A percentile compares a stretch with the other conserved stretches of the same genome.
Conservation (phyloP, 2,329 filamentous ascomycete species). For the Aureobasidium sp. region DNA sequence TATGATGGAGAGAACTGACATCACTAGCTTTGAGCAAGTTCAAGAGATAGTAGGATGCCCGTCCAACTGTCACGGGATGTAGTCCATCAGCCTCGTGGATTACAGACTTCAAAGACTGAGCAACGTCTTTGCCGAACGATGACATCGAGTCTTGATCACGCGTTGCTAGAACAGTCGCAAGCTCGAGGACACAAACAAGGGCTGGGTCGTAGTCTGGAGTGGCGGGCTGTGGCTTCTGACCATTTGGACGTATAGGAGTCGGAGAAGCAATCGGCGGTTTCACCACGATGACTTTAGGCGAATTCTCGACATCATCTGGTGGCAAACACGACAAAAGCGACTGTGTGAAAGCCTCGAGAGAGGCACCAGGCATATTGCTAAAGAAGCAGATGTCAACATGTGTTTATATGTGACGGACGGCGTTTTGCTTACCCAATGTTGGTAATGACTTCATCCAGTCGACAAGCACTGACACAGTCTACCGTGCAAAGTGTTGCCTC, state of each 20-base stretch:
- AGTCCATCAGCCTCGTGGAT: slow-evolving; percentile 72
- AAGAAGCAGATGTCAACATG: not conserved
- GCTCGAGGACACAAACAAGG: slow-evolving; percentile 82
- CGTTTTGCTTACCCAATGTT: slow-evolving; percentile 63
- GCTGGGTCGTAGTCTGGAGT: slow-evolving; percentile 73
- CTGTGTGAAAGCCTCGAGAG: slow-evolving; percentile 58
- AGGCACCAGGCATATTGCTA: slow-evolving; percentile 55
- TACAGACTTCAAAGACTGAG: slow-evolving; percentile 71
- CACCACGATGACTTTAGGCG: slow-evolving; percentile 75
- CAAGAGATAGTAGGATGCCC: slow-evolving; percentile 81
- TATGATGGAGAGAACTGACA: slow-evolving; percentile 46
- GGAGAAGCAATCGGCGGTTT: slow-evolving; percentile 72
- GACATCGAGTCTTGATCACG: slow-evolving; percentile 67
- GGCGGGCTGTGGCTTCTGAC: slow-evolving; percentile 48
- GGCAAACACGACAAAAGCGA: slow-evolving; percentile 77
- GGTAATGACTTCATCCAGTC: slow-evolving; percentile 71
- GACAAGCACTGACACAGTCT: slow-evolving; percentile 87
- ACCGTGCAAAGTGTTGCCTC: slow-evolving; percentile 93
- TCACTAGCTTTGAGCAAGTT: slow-evolving; percentile 77
- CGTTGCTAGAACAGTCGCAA: slow-evolving; percentile 75
- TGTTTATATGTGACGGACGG: not conserved
- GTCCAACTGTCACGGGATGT: slow-evolving; percentile 76
- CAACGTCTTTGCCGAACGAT: slow-evolving; percentile 68
- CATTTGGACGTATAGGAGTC: slow-evolving; percentile 52
- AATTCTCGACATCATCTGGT: slow-evolving; percentile 57